Base-by-base conservation (phyloP, 495 filamentous ascomycete genomes). In the Chaetomidium leptoderma region DNA sequence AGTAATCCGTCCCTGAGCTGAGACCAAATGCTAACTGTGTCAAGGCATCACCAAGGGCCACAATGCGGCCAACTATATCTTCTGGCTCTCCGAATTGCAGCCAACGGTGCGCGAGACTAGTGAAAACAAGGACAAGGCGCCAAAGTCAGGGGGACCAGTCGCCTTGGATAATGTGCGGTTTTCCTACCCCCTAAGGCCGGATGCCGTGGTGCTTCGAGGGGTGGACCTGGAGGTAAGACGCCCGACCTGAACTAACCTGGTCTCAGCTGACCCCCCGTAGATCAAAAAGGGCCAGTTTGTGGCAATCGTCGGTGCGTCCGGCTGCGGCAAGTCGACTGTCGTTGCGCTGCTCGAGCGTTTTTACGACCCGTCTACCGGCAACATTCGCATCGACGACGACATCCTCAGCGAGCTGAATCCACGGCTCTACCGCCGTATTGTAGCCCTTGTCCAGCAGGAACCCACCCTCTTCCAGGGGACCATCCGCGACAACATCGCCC, bases 261-360 rank as follows among this genome's bases (percentile, higher is more conserved):
- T 7, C 9, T 24, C 6, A 48, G 24, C 53, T 30, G 33, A 39
- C 21, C 23, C 4, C 17, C 19, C 7, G 40, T 21, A 66, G 89
- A 85, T 90, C 51, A 68, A 81, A 53, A 79, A 81, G 35, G 87
- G 89, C 4, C 90, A 33, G 73, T 92, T 39, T 77, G 89, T 45
- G 78, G 90, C 40, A 76, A 87, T 68, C 83, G 89, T 48, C 81
- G 84, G 70, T 53, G 75, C 59, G 7, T 76, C 47, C 0, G 66
- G 66, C 7, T 65, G 62, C 6, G 68, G 66, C 47, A 69, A 69
- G 30, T 64, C 64, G 1, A 70, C 65, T 35, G 62, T 67, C 53
- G 49, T 89, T 1, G 76, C 77, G 4, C 68, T 90, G 1, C 66
- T 90, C 0, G 83, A 86, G 69, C 69, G 72, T 13, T 86, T 88